These are phyloP conservation scores for Rhinocladiella mackenziei DNA, from an alignment of 2,329 filamentous ascomycete genomes.

Conservation along the genomic window DNA sequence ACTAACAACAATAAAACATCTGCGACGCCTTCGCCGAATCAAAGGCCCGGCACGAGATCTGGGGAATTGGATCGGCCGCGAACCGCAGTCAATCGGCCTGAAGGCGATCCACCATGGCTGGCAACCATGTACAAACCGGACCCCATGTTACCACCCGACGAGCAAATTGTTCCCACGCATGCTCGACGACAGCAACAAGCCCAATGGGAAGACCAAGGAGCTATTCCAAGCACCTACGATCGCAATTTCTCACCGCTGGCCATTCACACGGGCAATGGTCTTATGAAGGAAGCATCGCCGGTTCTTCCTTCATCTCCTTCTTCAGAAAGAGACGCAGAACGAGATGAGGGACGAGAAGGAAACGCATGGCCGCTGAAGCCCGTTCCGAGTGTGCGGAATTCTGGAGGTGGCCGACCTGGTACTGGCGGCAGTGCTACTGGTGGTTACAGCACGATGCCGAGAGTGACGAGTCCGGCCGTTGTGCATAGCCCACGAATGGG, in stretches of 20 bases:
- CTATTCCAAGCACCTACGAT: slow-evolving; percentile 79
- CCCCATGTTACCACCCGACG: slow-evolving; percentile 85
- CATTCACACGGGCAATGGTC: slow-evolving; percentile 37
- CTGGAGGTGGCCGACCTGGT: slow-evolving; percentile 36
- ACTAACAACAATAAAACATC: slow-evolving; percentile 35
- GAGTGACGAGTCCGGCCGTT: slow-evolving; percentile 39
- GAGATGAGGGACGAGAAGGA: slow-evolving; percentile 28
- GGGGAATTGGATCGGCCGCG: slow-evolving; percentile 50
- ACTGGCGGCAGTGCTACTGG: slow-evolving; percentile 41
- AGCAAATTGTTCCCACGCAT: slow-evolving; percentile 92
- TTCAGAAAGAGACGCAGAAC: slow-evolving; percentile 8
- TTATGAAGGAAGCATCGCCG: slow-evolving; percentile 18
- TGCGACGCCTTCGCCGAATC: slow-evolving; percentile 38
- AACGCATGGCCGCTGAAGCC: slow-evolving; percentile 33
- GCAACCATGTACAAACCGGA: slow-evolving; percentile 93
- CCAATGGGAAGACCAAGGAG: slow-evolving; percentile 89
- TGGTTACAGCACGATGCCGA: slow-evolving; percentile 50
- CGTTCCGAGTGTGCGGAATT: slow-evolving; percentile 26
- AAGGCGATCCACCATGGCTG: slow-evolving; percentile 95
- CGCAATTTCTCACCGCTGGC: slow-evolving; percentile 79
- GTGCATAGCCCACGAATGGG: slow-evolving; percentile 22
- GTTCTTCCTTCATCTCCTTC: slow-evolving; percentile 17
- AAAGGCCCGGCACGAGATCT: slow-evolving; percentile 60
- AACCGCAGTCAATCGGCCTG: slow-evolving; percentile 65
- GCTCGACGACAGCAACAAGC: slow-evolving; percentile 88